Evolutionary conservation across 2,329 filamentous ascomycete genomes (phyloP).

Genomic region (Colletotrichum simmondsii): DNA sequence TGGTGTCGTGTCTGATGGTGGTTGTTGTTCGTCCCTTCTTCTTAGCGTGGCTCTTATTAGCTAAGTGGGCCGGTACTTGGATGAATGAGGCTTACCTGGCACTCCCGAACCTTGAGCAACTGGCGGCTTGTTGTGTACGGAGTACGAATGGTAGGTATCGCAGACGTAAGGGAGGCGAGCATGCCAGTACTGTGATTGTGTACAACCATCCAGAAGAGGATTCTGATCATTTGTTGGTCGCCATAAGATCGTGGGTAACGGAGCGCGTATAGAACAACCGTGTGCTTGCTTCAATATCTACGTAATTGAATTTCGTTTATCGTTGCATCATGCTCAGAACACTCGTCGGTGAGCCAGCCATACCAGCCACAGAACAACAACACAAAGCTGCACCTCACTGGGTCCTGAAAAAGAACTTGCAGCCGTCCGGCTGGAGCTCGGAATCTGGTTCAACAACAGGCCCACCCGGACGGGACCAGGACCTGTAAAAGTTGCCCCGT

Average conservation of each 20-base stretch:
- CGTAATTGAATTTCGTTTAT: constrained; percentile 8
- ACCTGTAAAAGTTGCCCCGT: constrained; percentile 28
- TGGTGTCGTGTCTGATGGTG: not conserved
- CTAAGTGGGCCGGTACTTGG: constrained; percentile 10
- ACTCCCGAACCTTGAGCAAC: constrained; percentile 6
- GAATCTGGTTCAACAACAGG: constrained; percentile 21
- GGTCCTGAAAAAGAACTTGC: constrained; percentile 23
- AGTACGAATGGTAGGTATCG: too few species aligned
- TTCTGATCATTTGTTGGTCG: not conserved
- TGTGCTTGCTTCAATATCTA: not conserved
- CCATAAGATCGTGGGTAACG: not conserved
- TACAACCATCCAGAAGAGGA: not conserved
- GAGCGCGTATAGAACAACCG: not conserved
- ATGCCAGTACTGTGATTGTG: constrained; percentile 18
- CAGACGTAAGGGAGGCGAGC: constrained; percentile 26
- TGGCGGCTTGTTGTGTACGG: not conserved
- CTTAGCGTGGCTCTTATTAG: constrained; percentile 6
- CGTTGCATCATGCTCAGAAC: not conserved
- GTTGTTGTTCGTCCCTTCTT: constrained; percentile 20
- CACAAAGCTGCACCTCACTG: constrained; percentile 12
- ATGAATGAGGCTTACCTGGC: constrained; percentile 23
- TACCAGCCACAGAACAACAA: constrained; percentile 15
- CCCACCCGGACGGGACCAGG: constrained; percentile 30
- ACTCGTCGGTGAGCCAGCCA: constrained; percentile 6
- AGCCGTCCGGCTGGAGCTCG: constrained; percentile 25